These are phyloP conservation scores for Alternaria tenuissima DNA, from an alignment of 2,329 filamentous ascomycete genomes.

Conservation along the genomic window DNA sequence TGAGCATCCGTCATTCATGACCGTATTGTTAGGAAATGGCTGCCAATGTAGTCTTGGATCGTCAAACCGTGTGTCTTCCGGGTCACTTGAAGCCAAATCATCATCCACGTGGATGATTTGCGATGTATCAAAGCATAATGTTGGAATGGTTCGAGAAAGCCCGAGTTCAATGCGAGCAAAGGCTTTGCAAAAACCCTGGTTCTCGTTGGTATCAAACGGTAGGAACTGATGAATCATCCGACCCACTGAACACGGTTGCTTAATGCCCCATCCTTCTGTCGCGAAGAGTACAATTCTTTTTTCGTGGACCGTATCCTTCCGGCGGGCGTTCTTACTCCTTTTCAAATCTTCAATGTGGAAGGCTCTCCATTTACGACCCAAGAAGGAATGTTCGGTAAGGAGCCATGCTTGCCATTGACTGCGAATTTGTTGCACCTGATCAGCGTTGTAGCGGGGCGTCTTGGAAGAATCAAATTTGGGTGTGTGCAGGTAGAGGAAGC, in stretches of 20 bases:
- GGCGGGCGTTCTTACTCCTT: conserved; percentile 36
- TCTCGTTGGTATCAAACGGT: conserved; percentile 44
- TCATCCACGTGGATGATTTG: conserved; percentile 49
- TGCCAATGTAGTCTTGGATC: conserved; percentile 44
- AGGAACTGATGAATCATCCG: conserved; percentile 54
- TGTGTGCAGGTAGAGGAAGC: conserved; percentile 53
- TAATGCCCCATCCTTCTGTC: conserved; percentile 41
- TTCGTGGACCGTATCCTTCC: conserved; percentile 17
- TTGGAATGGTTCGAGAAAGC: conserved; percentile 52
- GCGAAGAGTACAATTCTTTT: conserved; percentile 50
- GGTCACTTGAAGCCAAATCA: conserved; percentile 39
- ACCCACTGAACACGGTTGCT: conserved; percentile 20
- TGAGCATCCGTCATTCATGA: conserved; percentile 67
- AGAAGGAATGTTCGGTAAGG: conserved; percentile 45
- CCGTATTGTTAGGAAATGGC: conserved; percentile 11
- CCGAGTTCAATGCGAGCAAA: conserved; percentile 55
- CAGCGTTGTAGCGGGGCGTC: conserved; percentile 16
- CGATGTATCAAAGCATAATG: conserved; percentile 46
- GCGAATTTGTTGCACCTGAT: conserved; percentile 25
- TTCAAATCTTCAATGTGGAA: conserved; percentile 52
- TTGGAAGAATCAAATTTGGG: conserved; percentile 38
- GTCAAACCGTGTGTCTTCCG: conserved; percentile 48
- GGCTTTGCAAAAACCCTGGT: conserved; percentile 53
- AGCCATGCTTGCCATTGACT: conserved; percentile 48
- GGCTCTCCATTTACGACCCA: conserved; percentile 53